Base-by-base conservation (phyloP, 441 rosid species). In the Erodium moschatum region DNA sequence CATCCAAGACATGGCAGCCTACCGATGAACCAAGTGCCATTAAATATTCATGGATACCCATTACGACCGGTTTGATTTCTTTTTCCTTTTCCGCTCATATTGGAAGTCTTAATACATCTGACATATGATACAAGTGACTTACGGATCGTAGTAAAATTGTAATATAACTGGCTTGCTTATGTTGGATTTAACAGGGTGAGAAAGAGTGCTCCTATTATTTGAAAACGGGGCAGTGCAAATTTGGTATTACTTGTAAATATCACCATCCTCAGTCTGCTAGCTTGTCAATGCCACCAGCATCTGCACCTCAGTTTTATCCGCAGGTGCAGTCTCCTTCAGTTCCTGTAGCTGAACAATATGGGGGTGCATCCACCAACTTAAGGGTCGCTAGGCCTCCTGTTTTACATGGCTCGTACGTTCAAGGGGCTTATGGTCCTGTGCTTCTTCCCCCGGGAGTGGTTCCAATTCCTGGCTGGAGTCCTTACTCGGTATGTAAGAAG, bases 221-320 rank as follows among this genome's bases (percentile, higher is more conserved):
- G 84, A 89, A 91, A 80, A 94, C 97, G 0, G 92, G 97, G 75
- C 89, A 85, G 62, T 94, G 99, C 82, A 94, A 94, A 78, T 94
- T 91, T 71, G 99, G 97, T 67, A 74, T 76, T 27, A 87, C 97
- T 1, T 91, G 99, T 78, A 86, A 89, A 85, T 94, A 89, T 76
- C 87, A 91, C 83, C 97, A 94, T 77, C 94, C 99, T 3, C 85
- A 76, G 27, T 86, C 86, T 67, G 72, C 75, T 19, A 85, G 85
- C 65, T 35, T 74, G 33, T 88, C 80, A 50, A 71, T 79, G 62
- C 83, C 83, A 70, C 16, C 54, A 48, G 74, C 81, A 62, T 70
- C 87, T 71, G 67, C 77, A 29, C 70, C 85, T 60, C 24, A 86
- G 68, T 64, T 88, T 3, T 92, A 90, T 77, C 84, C 85, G 0